Percentiles rank a stretch among this genome's conserved stretches.
Evolutionary conservation across 176 grass and related monocot species (phyloP).

Genomic region (Oropetium thomaeum): DNA sequence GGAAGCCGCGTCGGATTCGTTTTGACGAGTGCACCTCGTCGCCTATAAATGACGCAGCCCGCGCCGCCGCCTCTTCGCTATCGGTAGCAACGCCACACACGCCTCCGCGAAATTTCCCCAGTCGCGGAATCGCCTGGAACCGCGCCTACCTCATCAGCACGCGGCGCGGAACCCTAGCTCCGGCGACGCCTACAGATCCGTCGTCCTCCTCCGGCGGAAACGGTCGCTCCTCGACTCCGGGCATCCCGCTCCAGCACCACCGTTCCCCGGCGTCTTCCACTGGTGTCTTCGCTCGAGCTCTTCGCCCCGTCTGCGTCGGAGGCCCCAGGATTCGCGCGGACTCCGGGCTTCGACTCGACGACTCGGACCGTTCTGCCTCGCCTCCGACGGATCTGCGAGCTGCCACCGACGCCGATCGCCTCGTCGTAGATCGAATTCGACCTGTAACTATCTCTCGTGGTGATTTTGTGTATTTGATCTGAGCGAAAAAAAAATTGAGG

Average conservation of each 20-base stretch:
- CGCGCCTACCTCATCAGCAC: not conserved
- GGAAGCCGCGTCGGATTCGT: too few species aligned
- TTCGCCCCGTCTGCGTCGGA: not conserved
- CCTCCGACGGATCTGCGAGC: not conserved
- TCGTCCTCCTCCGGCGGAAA: not conserved
- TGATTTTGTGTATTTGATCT: conserved; percentile 25
- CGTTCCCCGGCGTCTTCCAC: not conserved
- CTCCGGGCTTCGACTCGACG: not conserved
- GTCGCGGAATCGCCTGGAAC: not conserved
- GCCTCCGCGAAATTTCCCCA: not conserved
- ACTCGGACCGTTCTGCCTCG: not conserved
- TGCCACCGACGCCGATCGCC: not conserved
- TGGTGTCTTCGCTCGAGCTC: not conserved
- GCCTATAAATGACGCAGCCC: not conserved
- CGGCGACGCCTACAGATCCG: conserved; percentile 28
- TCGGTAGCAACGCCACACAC: too few species aligned
- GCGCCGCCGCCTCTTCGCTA: too few species aligned
- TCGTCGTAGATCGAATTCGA: conserved; percentile 27
- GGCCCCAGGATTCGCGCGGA: not conserved
- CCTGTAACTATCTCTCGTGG: conserved; percentile 12
- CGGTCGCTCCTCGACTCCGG: not conserved
- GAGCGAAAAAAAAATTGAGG: not conserved
- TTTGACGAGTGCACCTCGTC: not conserved
- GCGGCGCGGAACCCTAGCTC: conserved; percentile 24
- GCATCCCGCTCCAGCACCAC: not conserved